A percentile compares a stretch with the other conserved stretches of the same genome.
Conservation (phyloP, 768 basidiomycete genomes). For the Imleria badia region DNA sequence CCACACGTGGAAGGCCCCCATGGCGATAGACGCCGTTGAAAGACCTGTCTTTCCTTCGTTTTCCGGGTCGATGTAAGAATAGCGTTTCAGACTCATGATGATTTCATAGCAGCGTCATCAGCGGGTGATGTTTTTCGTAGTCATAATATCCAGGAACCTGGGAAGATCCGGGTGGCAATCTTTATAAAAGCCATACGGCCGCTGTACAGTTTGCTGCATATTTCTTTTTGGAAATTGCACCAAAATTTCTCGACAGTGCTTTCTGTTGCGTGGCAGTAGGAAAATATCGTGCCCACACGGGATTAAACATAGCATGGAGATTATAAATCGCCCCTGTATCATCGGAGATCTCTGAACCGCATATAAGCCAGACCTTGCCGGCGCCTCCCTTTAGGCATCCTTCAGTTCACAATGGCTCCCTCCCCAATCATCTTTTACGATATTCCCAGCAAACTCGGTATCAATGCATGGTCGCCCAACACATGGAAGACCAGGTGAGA, state of each 20-base stretch:
- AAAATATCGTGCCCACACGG: background rate
- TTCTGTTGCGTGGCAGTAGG: background rate
- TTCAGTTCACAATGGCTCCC: conserved; percentile 19
- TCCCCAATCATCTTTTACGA: conserved; percentile 44
- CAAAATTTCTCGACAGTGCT: background rate
- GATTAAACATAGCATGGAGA: conserved; percentile 5
- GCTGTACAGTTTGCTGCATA: background rate
- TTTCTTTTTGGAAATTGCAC: background rate
- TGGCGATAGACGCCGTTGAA: conserved; percentile 19
- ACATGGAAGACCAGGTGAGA: conserved; percentile 45
- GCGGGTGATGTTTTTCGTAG: conserved; percentile 6
- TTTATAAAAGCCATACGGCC: background rate
- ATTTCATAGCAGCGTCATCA: background rate
- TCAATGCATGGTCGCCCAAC: conserved; percentile 43
- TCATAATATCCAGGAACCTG: conserved; percentile 16
- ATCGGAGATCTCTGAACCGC: background rate
- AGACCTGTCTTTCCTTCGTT: background rate
- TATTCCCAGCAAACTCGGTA: conserved; percentile 35
- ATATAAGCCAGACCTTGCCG: conserved; percentile 7
- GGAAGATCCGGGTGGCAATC: conserved; percentile 3
- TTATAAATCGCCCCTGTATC: background rate
- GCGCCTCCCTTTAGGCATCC: background rate
- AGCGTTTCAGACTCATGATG: background rate
- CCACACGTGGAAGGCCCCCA: conserved; percentile 23
- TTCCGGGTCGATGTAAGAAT: conserved; percentile 10